Conservation (phyloP, 2,329 filamentous ascomycete species). For the Alternaria gansuensis region DNA sequence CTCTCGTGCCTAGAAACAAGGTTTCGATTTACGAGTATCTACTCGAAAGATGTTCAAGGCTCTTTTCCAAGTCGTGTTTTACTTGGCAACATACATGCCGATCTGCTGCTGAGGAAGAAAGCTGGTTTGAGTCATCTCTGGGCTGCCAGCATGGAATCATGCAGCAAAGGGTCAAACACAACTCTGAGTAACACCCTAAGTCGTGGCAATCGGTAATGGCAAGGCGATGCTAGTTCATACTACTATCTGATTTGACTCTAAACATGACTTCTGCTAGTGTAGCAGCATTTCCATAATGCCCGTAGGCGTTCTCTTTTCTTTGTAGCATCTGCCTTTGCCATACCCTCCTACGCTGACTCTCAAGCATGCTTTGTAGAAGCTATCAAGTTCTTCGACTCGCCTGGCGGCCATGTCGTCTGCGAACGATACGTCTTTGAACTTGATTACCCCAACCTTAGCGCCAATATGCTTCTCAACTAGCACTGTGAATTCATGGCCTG, state of each 20-base stretch:
- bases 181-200: background rate
- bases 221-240: background rate
- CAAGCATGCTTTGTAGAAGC: conserved; percentile 19
- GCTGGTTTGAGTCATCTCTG: background rate
- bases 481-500: conserved; percentile 21
- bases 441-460: conserved; percentile 22
- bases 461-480: conserved; percentile 28
- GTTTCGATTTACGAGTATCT: background rate
- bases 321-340: conserved; percentile 21
- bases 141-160: background rate
- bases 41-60: background rate
- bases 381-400: conserved; percentile 25
- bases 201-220: background rate
- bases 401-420: conserved; percentile 20
- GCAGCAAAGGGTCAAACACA: background rate
- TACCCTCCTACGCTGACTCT: conserved; percentile 20
- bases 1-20: background rate
- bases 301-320: conserved; percentile 22
- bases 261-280: background rate
- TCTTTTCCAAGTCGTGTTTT: background rate
- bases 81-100: background rate
- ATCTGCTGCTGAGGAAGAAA: background rate
- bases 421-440: conserved; percentile 23
- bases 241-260: background rate
- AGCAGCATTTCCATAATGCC: background rate